A percentile compares a stretch with the other conserved stretches of the same genome.
Evolutionary conservation across 2,329 filamentous ascomycete genomes (phyloP).

Genomic region (Trichoderma pleuroti): DNA sequence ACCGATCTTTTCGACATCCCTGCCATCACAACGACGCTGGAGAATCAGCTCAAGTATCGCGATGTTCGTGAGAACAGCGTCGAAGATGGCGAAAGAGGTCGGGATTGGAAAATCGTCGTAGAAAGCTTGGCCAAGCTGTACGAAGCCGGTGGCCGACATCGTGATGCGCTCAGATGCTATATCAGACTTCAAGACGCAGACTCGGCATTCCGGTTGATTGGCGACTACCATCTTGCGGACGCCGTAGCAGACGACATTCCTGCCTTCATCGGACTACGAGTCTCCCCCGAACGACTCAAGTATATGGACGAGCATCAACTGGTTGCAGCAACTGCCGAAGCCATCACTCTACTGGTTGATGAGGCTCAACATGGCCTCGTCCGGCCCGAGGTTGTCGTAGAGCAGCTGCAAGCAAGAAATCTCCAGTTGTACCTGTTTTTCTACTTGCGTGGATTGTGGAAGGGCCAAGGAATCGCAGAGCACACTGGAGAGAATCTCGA

Average conservation of each 20-base stretch:
- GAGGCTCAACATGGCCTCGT: conserved; percentile 89
- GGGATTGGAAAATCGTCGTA: conserved; percentile 88
- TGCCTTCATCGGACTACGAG: conserved; percentile 81
- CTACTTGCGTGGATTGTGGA: conserved; percentile 85
- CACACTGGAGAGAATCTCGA: conserved; percentile 53
- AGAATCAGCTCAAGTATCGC: conserved; percentile 74
- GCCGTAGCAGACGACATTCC: conserved; percentile 86
- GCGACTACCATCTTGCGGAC: conserved; percentile 84
- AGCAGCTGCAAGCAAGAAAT: conserved; percentile 67
- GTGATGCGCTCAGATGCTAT: conserved; percentile 83
- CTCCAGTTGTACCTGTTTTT: conserved; percentile 80
- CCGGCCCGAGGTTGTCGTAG: conserved; percentile 70
- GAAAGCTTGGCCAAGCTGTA: conserved; percentile 81
- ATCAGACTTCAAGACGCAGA: conserved; percentile 91
- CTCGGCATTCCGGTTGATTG: conserved; percentile 79
- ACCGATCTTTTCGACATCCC: conserved; percentile 77
- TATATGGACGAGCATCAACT: conserved; percentile 67
- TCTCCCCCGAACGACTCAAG: conserved; percentile 66
- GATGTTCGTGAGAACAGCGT: conserved; percentile 73
- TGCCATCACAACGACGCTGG: conserved; percentile 71
- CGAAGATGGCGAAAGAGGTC: conserved; percentile 66
- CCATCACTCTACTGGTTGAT: conserved; percentile 80
- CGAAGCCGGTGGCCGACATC: conserved; percentile 73
- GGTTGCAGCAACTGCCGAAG: conserved; percentile 75
- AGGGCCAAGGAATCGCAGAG: conserved; percentile 62